Conservation (phyloP, 305 asterid genomes). For the Nicotiana rustica region DNA sequence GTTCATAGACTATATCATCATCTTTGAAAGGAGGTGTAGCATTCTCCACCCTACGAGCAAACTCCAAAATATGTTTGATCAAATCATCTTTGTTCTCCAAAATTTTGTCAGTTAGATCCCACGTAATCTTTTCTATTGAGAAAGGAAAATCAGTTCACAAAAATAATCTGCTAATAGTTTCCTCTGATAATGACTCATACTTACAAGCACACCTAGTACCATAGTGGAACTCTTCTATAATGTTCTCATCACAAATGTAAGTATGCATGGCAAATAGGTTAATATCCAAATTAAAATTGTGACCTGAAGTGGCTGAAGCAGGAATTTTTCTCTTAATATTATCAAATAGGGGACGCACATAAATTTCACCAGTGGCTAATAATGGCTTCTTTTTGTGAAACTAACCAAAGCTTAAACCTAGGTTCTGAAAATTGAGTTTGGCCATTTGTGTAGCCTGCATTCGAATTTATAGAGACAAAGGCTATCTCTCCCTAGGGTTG, state of each 20-base stretch:
- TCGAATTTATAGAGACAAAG: neutral
- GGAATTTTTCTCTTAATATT: too few relatives aligned
- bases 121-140: neutral
- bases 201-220: neutral
- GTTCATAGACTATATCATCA: neutral
- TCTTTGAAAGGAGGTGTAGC: neutral
- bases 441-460: neutral
- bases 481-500: neutral
- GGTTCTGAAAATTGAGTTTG: too few relatives aligned
- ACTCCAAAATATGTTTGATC: neutral
- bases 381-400: too few relatives aligned
- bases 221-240: neutral
- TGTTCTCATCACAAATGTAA: neutral
- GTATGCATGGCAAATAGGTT: neutral
- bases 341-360: too few relatives aligned
- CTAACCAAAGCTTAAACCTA: too few relatives aligned
- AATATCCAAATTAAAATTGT: neutral
- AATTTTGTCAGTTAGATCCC: neutral
- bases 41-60: neutral
- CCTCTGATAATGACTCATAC: neutral
- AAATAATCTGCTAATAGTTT: neutral
- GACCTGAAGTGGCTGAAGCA: too few relatives aligned
- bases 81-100: conserved; percentile 18
- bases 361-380: too few relatives aligned
- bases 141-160: neutral